These are phyloP conservation scores for Climacium dendroides DNA, from an alignment of 225 moss, liverwort and hornwort species.

Conservation along the genomic window DNA sequence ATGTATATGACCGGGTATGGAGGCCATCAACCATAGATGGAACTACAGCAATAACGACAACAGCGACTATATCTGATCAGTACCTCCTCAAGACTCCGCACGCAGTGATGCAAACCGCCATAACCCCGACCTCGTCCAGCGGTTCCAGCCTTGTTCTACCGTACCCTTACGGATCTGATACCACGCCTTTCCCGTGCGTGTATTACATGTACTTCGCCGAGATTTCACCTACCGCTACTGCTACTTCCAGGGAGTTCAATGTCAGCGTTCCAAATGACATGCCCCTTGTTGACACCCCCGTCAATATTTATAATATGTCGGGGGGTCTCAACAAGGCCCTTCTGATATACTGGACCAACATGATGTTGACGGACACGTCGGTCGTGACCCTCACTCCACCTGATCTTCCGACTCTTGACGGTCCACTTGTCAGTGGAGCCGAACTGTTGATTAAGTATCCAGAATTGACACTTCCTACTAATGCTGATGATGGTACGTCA, in stretches of 20 bases:
- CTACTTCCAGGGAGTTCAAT: neutral
- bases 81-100: neutral
- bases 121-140: neutral
- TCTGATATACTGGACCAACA: neutral
- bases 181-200: fast-evolving
- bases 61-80: neutral
- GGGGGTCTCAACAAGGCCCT: neutral
- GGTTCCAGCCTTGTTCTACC: neutral
- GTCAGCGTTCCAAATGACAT: neutral
- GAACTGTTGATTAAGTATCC: neutral
- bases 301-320: neutral
- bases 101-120: slow-evolving; percentile 23
- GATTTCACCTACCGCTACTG: neutral
- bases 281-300: fast-evolving
- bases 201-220: slow-evolving; percentile 3
- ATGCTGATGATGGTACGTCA: neutral
- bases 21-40: fast-evolving
- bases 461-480: neutral
- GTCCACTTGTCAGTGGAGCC: neutral
- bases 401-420: neutral
- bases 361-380: neutral
- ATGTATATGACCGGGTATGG: slow-evolving; percentile 43
- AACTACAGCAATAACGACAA: neutral
- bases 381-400: neutral
- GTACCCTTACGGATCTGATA: neutral